Base-by-base conservation (phyloP, 1,139 yeast genomes). In the Pichia sp. region DNA sequence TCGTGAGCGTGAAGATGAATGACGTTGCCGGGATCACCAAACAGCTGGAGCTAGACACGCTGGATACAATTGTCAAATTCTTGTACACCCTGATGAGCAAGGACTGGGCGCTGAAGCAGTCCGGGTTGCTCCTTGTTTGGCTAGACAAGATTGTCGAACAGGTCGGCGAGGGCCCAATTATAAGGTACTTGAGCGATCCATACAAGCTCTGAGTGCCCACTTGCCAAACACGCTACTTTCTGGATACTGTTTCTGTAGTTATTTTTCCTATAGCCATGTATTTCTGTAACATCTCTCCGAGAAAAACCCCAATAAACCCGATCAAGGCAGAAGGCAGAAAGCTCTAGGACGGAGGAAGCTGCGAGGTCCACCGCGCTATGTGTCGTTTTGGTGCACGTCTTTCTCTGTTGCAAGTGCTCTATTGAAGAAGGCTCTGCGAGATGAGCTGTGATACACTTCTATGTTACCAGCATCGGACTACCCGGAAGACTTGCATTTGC, bases 161-260 rank as follows among this genome's bases (percentile, higher is more conserved):
- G 47, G 82, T 92, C 14, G 98, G 98, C 17, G 84, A 87, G 68
- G 97, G 96, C 10, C 88, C 96, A 46, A 86, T 93, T 63, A 87
- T 88, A 51, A 83, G 97, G 64, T 90, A 82, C 71, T 77, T 91
- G 73, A 81, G 91, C 50, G 98, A 92, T 55, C 63, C 63, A 31
- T 58, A 59, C 42, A 63, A 55, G 46, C 44, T 62, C 53, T 54
- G 29, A 52, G 46, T 46, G 5, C 30, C 16, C 16, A 12, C 40
- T 14, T 14, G 24, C 24, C 24, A 20, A 20, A 20, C 14, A 10
- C 40, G 40, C 40, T 36, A 12, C 16, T 9, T 6, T 16, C 6
- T n/a, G 3, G 20, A 45, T 14, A n/a, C 8, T 6, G 9, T 17
- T 16, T 42, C 14, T 42, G 40, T 36, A 36, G 40, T 14, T 36